Conservation (phyloP, 2,329 filamentous ascomycete species). For the Aspergillus ochraceus region DNA sequence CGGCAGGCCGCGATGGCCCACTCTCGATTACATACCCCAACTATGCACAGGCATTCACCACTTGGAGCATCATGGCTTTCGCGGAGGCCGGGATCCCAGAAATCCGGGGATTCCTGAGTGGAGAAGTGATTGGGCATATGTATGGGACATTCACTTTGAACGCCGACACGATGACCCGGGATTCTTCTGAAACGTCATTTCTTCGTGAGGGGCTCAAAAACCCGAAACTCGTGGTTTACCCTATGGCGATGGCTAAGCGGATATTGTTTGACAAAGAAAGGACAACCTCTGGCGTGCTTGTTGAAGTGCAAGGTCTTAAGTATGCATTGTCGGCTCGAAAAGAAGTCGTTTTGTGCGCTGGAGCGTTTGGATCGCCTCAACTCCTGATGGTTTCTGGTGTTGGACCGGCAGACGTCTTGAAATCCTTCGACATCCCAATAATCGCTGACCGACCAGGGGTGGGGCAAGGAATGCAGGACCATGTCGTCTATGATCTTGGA, state of each 20-base stretch:
- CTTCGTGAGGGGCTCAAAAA: conserved; percentile 15
- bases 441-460: conserved; percentile 34
- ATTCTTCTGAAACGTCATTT: conserved; percentile 22
- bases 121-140: conserved; percentile 41
- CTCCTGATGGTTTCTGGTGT: conserved; percentile 52
- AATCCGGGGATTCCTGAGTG: conserved; percentile 42
- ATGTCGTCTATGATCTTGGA: conserved; percentile 29
- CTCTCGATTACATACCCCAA: conserved; percentile 45
- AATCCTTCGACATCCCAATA: conserved; percentile 26
- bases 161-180: conserved; percentile 34
- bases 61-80: conserved; percentile 41
- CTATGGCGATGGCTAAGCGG: conserved; percentile 44
- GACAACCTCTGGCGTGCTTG: conserved; percentile 39
- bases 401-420: conserved; percentile 38
- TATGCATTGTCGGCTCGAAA: conserved; percentile 48
- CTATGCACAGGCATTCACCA: conserved; percentile 40
- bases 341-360: conserved; percentile 54
- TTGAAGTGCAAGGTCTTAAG: conserved; percentile 9
- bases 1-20: conserved; percentile 25
- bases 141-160: conserved; percentile 34
- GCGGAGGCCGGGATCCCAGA: conserved; percentile 43
- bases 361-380: conserved; percentile 50
- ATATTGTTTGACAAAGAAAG: conserved; percentile 40
- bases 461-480: conserved; percentile 40
- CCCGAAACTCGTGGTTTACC: conserved; percentile 40